These are phyloP conservation scores for Mycena filopes DNA, from an alignment of 768 basidiomycete genomes.

Conservation along the genomic window DNA sequence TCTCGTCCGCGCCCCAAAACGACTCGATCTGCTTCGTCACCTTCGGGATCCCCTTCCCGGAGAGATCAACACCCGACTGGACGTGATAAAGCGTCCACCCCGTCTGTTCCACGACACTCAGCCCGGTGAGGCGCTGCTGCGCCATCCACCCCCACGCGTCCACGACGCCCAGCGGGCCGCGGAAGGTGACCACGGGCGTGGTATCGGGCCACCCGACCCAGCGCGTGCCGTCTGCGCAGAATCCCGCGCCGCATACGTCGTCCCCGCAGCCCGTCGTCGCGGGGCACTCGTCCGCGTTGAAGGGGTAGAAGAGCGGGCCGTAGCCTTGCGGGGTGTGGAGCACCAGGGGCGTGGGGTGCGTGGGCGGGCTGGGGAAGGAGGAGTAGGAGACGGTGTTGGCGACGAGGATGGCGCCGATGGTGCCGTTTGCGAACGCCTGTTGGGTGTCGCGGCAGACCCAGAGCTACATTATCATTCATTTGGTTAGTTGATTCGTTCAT, in stretches of 20 bases:
- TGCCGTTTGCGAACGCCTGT: constrained; percentile 5
- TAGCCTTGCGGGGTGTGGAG: constrained; percentile 16
- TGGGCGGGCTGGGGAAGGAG: background rate
- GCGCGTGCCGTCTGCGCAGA: constrained; percentile 17
- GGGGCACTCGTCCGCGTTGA: constrained; percentile 26
- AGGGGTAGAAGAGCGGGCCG: constrained; percentile 23
- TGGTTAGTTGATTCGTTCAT: too few relatives aligned
- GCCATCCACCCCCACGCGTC: constrained; percentile 22
- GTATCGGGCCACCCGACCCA: constrained; percentile 33
- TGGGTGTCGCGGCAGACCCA: constrained; percentile 32
- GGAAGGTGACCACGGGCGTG: constrained; percentile 16
- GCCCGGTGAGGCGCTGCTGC: constrained; percentile 17
- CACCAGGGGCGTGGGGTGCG: background rate
- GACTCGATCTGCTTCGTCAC: background rate
- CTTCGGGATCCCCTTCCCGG: background rate
- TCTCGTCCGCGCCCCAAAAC: constrained; percentile 20
- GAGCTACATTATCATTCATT: constrained; percentile 4
- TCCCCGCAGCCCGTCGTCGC: constrained; percentile 11
- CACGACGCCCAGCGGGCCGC: background rate
- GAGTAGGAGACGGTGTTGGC: constrained; percentile 26
- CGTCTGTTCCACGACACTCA: constrained; percentile 9
- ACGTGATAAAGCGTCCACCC: constrained; percentile 18
- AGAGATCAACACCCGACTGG: background rate
- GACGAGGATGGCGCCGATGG: background rate
- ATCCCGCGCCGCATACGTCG: constrained; percentile 1